phyloP scores from a whole-genome alignment of 257 asterid genomes.

The Salvia hispanica region DNA sequence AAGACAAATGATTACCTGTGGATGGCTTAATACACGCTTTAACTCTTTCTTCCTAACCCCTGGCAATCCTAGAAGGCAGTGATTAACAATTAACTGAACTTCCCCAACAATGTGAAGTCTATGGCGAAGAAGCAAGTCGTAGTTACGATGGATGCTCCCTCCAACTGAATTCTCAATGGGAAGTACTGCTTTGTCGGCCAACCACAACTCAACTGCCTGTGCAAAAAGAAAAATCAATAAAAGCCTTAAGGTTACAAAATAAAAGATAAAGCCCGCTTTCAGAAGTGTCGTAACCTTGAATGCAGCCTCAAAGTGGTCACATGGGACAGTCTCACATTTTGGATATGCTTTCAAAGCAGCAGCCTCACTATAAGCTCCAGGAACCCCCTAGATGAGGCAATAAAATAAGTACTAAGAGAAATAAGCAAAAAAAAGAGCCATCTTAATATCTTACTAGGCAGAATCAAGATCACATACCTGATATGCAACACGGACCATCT shows the following conservation, averaged over 20 bases:
- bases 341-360: constrained; percentile 98
- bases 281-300: constrained; percentile 60
- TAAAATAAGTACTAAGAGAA: not conserved
- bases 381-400: constrained; percentile 58
- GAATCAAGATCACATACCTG: constrained; percentile 54
- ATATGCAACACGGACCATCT: constrained; percentile 81
- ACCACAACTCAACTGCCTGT: constrained; percentile 98
- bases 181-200: constrained; percentile 92
- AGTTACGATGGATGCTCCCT: constrained; percentile 95
- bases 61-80: constrained; percentile 86
- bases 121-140: constrained; percentile 85
- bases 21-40: constrained; percentile 84
- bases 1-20: constrained; percentile 62
- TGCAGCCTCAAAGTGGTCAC: constrained; percentile 83
- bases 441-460: not conserved
- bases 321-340: constrained; percentile 87
- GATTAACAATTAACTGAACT: constrained; percentile 76
- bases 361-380: constrained; percentile 91
- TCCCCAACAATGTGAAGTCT: constrained; percentile 96
- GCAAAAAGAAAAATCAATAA: constrained; percentile 21
- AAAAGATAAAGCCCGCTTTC: not conserved
- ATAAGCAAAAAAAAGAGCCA: not conserved
- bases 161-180: constrained; percentile 96
- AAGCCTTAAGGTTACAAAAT: constrained; percentile 20
- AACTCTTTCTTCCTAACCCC: constrained; percentile 82